Evolutionary conservation across 257 asterid genomes (phyloP), one percentile per base, ranked within the genome.

Genomic region (Fraxinus quadrangulata): DNA sequence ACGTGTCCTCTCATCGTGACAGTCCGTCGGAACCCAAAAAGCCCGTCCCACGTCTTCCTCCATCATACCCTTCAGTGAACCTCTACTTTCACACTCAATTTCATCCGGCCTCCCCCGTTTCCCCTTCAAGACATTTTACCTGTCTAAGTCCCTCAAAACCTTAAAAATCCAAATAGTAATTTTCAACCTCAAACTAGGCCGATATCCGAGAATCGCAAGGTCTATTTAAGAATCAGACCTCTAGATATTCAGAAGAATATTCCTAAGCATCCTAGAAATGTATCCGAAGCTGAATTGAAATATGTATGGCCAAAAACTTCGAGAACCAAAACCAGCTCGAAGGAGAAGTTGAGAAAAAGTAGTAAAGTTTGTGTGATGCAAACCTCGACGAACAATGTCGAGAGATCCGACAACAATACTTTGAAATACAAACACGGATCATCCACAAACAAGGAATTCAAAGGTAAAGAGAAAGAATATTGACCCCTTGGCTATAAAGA

Each of bases 21-120:
- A 42, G 24, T 95, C 84, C 97, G 99, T 81, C 93, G 97, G 77
- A 94, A 95, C 74, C 99, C 99, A 97, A 14, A 86, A 39, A 81
- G 97, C 98, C 33, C 90, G 99, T 30, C 45, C 92, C n/a, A 88
- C 98, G 3, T 97, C 98, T 0, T 65, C 82, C 16, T 83, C 96
- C 56, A 81, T 83, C 66, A 49, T 86, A 23, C 90, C 94, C 67
- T 81, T 81, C 28, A 78, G 87, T 28, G 31, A 28, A 28, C 31
- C 31, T 2, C 31, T 28, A 28, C 2, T 28, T 28, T 28, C 31
- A 28, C 88, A 87, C 17, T 76, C 80, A 9, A 54, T 69, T 23
- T 71, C 67, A 4, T 10, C 24, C 6, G 34, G 68, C 73, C 26
- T 85, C 49, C 75, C 91, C 28, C 86, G 0, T 87, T 85, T 65